Evolutionary conservation across 2,329 filamentous ascomycete species (phyloP).

Genomic region (Colletotrichum endophyticum): DNA sequence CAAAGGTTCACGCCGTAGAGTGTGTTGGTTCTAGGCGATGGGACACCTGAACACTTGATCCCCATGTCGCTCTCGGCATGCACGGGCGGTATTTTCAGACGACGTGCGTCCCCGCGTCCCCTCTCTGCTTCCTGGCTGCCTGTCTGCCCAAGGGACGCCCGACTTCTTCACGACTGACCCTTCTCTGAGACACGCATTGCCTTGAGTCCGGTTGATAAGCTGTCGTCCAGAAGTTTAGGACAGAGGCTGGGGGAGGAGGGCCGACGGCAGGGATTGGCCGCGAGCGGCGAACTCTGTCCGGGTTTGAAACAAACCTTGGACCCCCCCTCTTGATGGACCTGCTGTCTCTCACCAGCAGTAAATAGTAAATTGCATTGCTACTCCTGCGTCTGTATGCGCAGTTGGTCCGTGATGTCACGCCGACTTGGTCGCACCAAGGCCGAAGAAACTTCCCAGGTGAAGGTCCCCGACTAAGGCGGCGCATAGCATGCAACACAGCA

Average conservation of each 20-base stretch:
- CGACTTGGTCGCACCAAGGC: neutral
- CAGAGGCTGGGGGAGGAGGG: neutral
- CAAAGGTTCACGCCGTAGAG: neutral
- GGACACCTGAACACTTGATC: neutral
- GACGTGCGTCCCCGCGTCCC: neutral
- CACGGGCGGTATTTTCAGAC: slow-evolving; percentile 1
- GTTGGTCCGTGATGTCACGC: neutral
- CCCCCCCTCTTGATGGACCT: neutral
- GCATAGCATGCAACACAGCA: neutral
- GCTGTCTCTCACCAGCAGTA: neutral
- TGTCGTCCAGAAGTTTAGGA: slow-evolving; percentile 14
- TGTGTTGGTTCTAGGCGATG: neutral
- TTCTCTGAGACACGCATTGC: slow-evolving; percentile 14
- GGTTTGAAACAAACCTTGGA: slow-evolving; percentile 20
- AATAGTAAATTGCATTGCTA: neutral
- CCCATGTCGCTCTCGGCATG: neutral
- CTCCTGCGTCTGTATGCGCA: neutral
- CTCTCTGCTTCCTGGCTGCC: neutral
- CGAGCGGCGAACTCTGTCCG: slow-evolving; percentile 7
- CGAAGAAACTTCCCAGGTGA: neutral
- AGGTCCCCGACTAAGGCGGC: neutral
- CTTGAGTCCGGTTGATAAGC: slow-evolving; percentile 8
- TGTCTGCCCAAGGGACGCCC: neutral
- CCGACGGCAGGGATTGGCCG: neutral
- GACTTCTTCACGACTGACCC: neutral